Conservation (phyloP, 1,139 yeast species). For the Suhomyces coccinellae region DNA sequence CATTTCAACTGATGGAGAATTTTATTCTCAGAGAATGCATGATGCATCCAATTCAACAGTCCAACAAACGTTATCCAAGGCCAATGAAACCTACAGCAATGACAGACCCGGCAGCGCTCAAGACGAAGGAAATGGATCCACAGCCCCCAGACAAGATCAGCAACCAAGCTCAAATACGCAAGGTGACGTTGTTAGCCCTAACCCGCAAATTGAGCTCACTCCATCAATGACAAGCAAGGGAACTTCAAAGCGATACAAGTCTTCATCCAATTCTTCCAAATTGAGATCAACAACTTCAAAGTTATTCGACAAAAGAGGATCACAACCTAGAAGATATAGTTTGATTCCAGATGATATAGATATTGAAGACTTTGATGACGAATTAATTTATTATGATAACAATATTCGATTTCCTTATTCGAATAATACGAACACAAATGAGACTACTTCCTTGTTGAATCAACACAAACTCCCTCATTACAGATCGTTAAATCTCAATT, state of each 20-base stretch:
- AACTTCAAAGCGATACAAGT: conserved; percentile 28
- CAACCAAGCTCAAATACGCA: neutral
- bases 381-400: conserved; percentile 49
- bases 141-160: neutral
- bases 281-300: conserved; percentile 69
- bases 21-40: conserved; percentile 11
- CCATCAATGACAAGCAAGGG: conserved; percentile 28
- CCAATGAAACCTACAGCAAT: neutral
- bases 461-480: conserved; percentile 44
- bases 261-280: conserved; percentile 39
- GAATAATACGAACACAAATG: conserved; percentile 26
- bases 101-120: conserved; percentile 1
- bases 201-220: conserved; percentile 3
- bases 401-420: conserved; percentile 42
- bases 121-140: neutral
- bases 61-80: conserved; percentile 3
- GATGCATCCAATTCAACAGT: conserved; percentile 8
- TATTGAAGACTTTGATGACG: conserved; percentile 65
- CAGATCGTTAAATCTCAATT: conserved; percentile 42
- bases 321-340: conserved; percentile 70
- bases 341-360: conserved; percentile 70
- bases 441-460: conserved; percentile 35
- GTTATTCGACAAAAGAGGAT: conserved; percentile 68
- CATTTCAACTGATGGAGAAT: conserved; percentile 34
- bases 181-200: neutral